Conservation (phyloP, 495 filamentous ascomycete genomes). For the Aspergillus ellipticus region DNA sequence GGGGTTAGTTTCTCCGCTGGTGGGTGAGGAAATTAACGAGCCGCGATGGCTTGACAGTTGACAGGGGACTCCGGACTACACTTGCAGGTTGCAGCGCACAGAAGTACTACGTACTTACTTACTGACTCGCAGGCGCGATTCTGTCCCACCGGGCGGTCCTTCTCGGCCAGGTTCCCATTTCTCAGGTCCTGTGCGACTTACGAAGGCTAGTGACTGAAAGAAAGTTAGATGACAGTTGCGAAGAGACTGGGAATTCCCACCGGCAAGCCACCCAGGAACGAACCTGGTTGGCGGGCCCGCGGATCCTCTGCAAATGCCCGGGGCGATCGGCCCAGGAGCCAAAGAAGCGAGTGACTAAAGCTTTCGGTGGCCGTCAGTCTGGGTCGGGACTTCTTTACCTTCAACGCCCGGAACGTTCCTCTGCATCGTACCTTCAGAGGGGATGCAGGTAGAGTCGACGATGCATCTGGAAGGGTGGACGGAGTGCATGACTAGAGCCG, state of each 20-base stretch:
- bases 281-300: slow-evolving; percentile 23
- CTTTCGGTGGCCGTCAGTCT: background rate
- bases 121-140: background rate
- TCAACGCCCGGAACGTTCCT: background rate
- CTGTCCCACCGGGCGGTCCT: background rate
- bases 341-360: background rate
- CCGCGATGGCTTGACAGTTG: background rate
- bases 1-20: background rate
- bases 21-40: background rate
- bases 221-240: background rate
- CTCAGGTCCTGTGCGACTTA: background rate
- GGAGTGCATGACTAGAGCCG: background rate
- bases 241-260: background rate
- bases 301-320: slow-evolving; percentile 20
- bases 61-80: background rate
- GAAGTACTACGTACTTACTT: background rate
- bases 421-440: background rate
- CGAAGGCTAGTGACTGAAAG: background rate
- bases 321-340: slow-evolving; percentile 17
- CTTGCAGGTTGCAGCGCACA: background rate
- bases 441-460: background rate
- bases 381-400: background rate
- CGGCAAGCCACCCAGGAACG: slow-evolving; percentile 7
- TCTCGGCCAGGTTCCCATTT: background rate
- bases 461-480: background rate